A percentile compares a stretch with the other conserved stretches of the same genome.
Evolutionary conservation across 108 stramenopile genomes (phyloP).

Genomic region (Nitzschia sp.): DNA sequence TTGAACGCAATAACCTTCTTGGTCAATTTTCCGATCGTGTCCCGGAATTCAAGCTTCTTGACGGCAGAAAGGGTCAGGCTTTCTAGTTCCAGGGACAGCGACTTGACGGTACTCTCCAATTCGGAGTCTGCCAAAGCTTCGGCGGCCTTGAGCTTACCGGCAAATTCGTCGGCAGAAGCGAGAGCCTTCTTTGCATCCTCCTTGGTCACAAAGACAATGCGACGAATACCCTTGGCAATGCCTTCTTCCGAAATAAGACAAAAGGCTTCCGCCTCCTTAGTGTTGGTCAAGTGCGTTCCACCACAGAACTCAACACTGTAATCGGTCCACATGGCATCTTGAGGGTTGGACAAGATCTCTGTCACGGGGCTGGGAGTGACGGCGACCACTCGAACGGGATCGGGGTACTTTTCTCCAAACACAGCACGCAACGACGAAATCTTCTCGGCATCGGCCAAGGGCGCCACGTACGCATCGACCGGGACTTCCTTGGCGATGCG

Average conservation of each 20-base stretch:
- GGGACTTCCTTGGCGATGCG: conserved; percentile 63
- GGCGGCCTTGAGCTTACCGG: conserved; percentile 61
- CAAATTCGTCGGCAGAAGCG: conserved; percentile 73
- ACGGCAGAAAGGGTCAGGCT: conserved; percentile 69
- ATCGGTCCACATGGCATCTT: conserved; percentile 83
- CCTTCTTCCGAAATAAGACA: conserved; percentile 93
- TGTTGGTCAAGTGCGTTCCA: conserved; percentile 97
- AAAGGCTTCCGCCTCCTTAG: conserved; percentile 91
- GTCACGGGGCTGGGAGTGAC: conserved; percentile 78
- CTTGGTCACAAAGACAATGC: conserved; percentile 91
- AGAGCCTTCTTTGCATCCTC: conserved; percentile 85
- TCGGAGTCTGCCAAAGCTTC: conserved; percentile 64
- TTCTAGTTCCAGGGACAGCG: conserved; percentile 72
- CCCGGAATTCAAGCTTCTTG: conserved; percentile 73
- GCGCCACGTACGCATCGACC: conserved; percentile 83
- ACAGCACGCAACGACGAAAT: conserved; percentile 94
- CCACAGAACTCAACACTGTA: conserved; percentile 99
- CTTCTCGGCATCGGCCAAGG: conserved; percentile 82
- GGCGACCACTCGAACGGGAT: conserved; percentile 98
- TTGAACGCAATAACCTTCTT: conserved; percentile 84
- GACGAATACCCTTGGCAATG: conserved; percentile 98
- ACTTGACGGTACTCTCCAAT: conserved; percentile 73
- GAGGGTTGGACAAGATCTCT: conserved; percentile 87
- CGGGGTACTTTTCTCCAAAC: conserved; percentile 99
- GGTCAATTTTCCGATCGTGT: conserved; percentile 50